These are phyloP conservation scores for Exophiala oligosperma DNA, from an alignment of 2,329 filamentous ascomycete genomes.

Conservation along the genomic window DNA sequence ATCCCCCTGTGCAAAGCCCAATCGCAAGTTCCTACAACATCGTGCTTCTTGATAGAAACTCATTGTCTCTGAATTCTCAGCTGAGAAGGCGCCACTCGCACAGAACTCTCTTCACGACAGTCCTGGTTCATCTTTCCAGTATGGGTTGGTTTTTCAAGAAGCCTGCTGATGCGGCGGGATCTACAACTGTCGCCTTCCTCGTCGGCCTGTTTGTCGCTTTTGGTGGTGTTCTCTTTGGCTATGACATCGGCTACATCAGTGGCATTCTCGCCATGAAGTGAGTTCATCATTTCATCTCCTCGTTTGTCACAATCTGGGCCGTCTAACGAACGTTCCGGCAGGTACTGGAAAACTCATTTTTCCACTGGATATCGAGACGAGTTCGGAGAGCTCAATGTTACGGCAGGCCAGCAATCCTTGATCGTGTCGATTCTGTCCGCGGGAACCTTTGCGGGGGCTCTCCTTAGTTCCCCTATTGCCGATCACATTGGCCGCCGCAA, in stretches of 20 bases:
- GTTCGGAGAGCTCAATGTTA: not conserved
- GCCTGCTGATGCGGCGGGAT: too few species aligned
- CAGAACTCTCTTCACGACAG: too few species aligned
- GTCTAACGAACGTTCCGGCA: too few species aligned
- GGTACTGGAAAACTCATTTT: not conserved
- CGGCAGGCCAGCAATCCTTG: constrained; percentile 7
- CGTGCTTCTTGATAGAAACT: too few species aligned
- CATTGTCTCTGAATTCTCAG: too few species aligned
- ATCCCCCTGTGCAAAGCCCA: too few species aligned
- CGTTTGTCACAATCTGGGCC: too few species aligned
- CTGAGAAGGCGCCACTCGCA: too few species aligned
- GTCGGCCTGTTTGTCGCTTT: not conserved
- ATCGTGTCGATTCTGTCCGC: constrained; percentile 75
- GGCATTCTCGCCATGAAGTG: not conserved
- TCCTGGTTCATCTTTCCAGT: too few species aligned
- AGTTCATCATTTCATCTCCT: not conserved
- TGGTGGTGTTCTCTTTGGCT: constrained; percentile 7
- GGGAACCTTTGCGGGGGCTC: constrained; percentile 72
- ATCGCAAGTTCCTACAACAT: too few species aligned
- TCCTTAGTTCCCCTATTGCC: constrained; percentile 67
- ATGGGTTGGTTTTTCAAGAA: too few species aligned
- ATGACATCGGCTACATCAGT: constrained; percentile 9
- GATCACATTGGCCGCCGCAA: constrained; percentile 69
- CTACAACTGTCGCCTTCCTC: too few species aligned
- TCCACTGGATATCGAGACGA: not conserved